phyloP scores from a whole-genome alignment of 352 stramenopile species.

The Globisporangium perplexum region DNA sequence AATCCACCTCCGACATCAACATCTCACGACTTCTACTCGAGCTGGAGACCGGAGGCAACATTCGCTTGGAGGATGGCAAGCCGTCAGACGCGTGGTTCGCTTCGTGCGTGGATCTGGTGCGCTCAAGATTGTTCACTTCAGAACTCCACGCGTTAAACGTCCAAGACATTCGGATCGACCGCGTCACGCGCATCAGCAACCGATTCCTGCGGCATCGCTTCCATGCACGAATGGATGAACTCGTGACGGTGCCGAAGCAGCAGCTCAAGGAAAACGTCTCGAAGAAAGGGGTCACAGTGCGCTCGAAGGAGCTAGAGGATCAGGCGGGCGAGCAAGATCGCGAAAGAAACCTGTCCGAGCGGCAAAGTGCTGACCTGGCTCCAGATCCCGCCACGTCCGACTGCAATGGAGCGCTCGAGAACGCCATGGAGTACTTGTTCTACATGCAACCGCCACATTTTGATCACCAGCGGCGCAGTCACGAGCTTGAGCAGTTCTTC shows the following conservation, averaged over 20 bases:
- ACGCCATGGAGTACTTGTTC: conserved; percentile 79
- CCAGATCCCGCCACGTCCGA: conserved; percentile 3
- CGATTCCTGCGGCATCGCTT: conserved; percentile 86
- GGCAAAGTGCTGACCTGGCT: neutral
- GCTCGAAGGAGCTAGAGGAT: conserved; percentile 20
- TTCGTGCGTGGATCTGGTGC: conserved; percentile 81
- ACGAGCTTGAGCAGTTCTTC: conserved; percentile 49
- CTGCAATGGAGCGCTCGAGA: conserved; percentile 36
- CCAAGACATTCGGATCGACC: conserved; percentile 59
- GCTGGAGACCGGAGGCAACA: conserved; percentile 89
- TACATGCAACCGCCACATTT: conserved; percentile 51
- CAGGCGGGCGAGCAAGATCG: conserved; percentile 1
- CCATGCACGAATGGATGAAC: conserved; percentile 73
- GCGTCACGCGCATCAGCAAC: conserved; percentile 89
- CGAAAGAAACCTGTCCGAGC: neutral
- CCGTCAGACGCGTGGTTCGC: conserved; percentile 76
- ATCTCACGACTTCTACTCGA: conserved; percentile 83
- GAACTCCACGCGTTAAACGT: conserved; percentile 59
- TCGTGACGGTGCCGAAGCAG: conserved; percentile 47
- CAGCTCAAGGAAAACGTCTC: conserved; percentile 76
- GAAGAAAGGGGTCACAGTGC: conserved; percentile 68
- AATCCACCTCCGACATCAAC: conserved; percentile 59
- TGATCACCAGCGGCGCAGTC: conserved; percentile 25
- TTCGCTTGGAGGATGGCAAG: conserved; percentile 86
- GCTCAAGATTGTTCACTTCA: conserved; percentile 50